Evolutionary conservation across 805 yeast genomes (phyloP), one percentile per base, ranked within the genome.

Genomic region (Limtongia smithiae): DNA sequence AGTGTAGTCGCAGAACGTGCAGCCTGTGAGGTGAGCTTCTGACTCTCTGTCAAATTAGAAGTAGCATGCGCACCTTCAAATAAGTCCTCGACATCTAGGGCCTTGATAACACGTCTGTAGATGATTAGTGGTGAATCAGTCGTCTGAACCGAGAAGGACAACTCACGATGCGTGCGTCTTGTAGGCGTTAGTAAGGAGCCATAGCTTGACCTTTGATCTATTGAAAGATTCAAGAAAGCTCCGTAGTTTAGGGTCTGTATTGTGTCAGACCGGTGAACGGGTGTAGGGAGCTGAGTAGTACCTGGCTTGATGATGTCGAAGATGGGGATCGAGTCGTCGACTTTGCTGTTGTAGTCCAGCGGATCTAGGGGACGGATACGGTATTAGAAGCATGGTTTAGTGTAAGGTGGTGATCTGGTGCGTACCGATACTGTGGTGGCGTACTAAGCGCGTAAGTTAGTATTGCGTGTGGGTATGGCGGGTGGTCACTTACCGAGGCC

Each of bases 111-210:
- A 42, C 97, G 74, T 38, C 81, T 54, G n/a, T 6, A 28, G 24
- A 22, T 3, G 7, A 30, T 39, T 8, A 4, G 34, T 20, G n/a
- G 11, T 38, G 25, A 12, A 4, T 33, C 33, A 36, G 34, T 20
- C 32, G 25, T 25, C 14, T 11, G 4, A n/a, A 15, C 17, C 6
- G 14, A 28, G 35, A 15, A 35, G 3, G 20, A 18, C 14, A 33
- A n/a, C 51, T 18, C 37, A 46, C 54, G 38, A 61, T 0, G 91
- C 98, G 68, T 91, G 98, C 62, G 80, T 88, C 64, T 83, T 82
- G 70, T 91, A 91, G 1, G 98, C 97, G 65, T 91, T 91, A 3
- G 98, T 91, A 62, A 88, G 85, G 37, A 93, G 75, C 98, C 98
- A 91, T 55, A 91, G 70, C 62, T 82, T 75, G 49, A 83, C 80